Evolutionary conservation across 805 yeast genomes (phyloP).

Genomic region (Suhomyces sp.): DNA sequence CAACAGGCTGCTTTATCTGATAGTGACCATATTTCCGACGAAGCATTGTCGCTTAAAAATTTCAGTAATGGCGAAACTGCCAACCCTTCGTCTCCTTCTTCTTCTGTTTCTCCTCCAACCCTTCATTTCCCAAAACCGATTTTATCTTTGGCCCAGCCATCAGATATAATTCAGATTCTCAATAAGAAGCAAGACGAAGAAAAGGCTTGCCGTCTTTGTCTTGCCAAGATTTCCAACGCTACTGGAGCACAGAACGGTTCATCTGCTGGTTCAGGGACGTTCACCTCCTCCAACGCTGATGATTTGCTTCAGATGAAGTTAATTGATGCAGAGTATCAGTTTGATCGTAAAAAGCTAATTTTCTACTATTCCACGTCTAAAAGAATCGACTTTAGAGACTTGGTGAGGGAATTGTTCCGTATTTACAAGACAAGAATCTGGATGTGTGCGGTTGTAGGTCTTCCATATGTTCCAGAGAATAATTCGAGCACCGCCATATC

Average conservation of each 20-base stretch:
- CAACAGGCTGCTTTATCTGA: slow-evolving; percentile 61
- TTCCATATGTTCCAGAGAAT: slow-evolving; percentile 23
- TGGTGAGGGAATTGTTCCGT: slow-evolving; percentile 70
- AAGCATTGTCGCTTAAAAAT: slow-evolving; percentile 24
- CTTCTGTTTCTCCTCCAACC: slow-evolving; percentile 37
- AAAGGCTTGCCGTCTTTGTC: slow-evolving; percentile 61
- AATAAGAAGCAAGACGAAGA: slow-evolving; percentile 66
- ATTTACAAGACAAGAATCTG: slow-evolving; percentile 78
- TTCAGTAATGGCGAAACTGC: slow-evolving; percentile 4
- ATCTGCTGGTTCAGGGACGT: slow-evolving; percentile 4
- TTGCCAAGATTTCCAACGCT: slow-evolving; percentile 50
- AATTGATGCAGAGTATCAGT: slow-evolving; percentile 76
- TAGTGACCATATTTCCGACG: slow-evolving; percentile 13
- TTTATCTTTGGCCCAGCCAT: slow-evolving; percentile 56
- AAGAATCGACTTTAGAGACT: slow-evolving; percentile 69
- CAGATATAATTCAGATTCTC: slow-evolving; percentile 57
- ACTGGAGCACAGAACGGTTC: slow-evolving; percentile 11
- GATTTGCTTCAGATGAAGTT: slow-evolving; percentile 52
- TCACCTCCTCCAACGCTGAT: slow-evolving; percentile 1
- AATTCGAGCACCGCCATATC: neutral
- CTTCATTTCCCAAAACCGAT: slow-evolving; percentile 68
- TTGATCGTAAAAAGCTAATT: slow-evolving; percentile 73
- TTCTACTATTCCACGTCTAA: slow-evolving; percentile 54
- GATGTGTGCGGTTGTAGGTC: slow-evolving; percentile 67
- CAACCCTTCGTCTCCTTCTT: slow-evolving; percentile 5